These are phyloP conservation scores for Fusarium sp. DNA, from an alignment of 2,329 filamentous ascomycete genomes.

Conservation along the genomic window DNA sequence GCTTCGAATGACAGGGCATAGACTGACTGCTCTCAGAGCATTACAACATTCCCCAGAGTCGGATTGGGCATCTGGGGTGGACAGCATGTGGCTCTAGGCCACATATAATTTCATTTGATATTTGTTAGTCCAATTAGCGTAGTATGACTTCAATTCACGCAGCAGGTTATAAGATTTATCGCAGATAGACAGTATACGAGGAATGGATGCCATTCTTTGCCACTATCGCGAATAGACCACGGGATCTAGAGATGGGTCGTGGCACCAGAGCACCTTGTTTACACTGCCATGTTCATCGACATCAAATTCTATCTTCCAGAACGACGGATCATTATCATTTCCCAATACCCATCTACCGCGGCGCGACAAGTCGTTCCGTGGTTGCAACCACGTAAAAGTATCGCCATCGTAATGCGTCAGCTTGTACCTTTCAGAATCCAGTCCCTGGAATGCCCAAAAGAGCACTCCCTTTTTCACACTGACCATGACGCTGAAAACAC, in stretches of 20 bases:
- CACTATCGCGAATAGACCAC: background rate
- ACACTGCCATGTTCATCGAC: background rate
- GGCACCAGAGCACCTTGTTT: background rate
- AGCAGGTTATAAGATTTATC: accelerated
- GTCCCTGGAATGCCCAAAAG: background rate
- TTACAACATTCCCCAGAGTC: no score
- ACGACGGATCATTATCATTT: background rate
- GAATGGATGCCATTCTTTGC: background rate
- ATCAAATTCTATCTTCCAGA: background rate
- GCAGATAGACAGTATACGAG: no score
- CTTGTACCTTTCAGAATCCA: background rate
- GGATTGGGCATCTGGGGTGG: no score
- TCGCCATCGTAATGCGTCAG: background rate
- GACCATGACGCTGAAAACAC: background rate
- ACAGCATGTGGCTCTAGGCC: no score
- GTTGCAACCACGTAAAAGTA: background rate
- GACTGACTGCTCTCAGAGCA: no score
- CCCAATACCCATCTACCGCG: background rate
- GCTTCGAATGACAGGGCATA: no score
- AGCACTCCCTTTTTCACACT: background rate
- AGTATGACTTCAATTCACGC: no score
- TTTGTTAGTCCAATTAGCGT: no score
- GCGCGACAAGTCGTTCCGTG: background rate
- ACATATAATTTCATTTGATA: no score
- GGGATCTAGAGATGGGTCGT: background rate